Evolutionary conservation across 1,284 basidiomycete species (phyloP).

Genomic region (Malassezia equina): DNA sequence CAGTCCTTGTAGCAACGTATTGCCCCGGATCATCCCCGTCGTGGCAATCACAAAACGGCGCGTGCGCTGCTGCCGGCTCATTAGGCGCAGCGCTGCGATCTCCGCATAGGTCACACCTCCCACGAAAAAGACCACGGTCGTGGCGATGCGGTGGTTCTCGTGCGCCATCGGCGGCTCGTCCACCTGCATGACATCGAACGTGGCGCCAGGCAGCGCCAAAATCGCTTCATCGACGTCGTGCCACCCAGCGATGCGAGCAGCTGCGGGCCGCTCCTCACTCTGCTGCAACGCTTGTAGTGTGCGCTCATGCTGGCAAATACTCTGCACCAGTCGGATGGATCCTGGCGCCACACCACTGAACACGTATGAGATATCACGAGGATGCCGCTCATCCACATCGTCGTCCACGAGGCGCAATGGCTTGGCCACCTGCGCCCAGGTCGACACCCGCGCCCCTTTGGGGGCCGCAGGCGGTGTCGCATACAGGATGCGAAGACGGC

Average conservation of each 20-base stretch:
- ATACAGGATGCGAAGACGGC: conserved; percentile 59
- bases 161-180: background rate
- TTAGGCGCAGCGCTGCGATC: conserved; percentile 85
- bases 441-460: background rate
- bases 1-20: conserved; percentile 21
- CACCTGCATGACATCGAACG: conserved; percentile 65
- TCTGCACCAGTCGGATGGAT: conserved; percentile 81
- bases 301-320: conserved; percentile 71
- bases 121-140: conserved; percentile 92
- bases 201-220: conserved; percentile 68
- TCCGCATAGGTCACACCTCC: conserved; percentile 97
- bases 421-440: conserved; percentile 57
- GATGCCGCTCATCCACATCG: conserved; percentile 60
- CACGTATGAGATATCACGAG: conserved; percentile 86
- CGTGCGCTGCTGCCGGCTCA: conserved; percentile 53
- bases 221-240: conserved; percentile 88
- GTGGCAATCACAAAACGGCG: conserved; percentile 36
- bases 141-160: conserved; percentile 53
- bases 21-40: conserved; percentile 34
- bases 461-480: background rate
- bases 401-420: conserved; percentile 84
- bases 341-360: conserved; percentile 96
- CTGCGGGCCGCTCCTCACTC: conserved; percentile 49
- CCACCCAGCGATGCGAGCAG: conserved; percentile 87
- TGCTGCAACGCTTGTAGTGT: conserved; percentile 56